Evolutionary conservation across 176 grass and related monocot genomes (phyloP).

Genomic region (Oryza officinalis): DNA sequence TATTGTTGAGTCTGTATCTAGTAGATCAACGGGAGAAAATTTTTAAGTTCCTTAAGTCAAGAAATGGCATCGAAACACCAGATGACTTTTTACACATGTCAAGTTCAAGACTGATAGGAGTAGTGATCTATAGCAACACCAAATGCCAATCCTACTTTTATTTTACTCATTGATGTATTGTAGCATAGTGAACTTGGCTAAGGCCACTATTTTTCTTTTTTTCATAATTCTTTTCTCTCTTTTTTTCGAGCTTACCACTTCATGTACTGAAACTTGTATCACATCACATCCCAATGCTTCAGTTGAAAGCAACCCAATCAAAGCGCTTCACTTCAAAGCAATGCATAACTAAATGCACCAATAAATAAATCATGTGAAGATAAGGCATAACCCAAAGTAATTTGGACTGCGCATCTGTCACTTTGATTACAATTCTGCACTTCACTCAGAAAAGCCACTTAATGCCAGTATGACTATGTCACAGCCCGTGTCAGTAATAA

Average conservation of each 20-base stretch:
- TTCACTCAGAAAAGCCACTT: background rate
- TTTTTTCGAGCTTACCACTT: background rate
- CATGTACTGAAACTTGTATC: background rate
- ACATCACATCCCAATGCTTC: conserved; percentile 8
- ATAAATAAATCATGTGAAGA: background rate
- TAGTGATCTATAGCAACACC: background rate
- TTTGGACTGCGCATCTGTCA: background rate
- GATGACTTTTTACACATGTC: background rate
- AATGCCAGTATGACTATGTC: background rate
- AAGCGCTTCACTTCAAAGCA: conserved; percentile 13
- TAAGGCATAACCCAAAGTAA: background rate
- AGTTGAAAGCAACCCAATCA: conserved; percentile 12
- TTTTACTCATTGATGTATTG: background rate
- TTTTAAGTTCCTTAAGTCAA: background rate
- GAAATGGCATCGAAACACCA: background rate
- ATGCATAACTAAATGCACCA: background rate
- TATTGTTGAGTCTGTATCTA: background rate
- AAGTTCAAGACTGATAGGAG: conserved; percentile 1
- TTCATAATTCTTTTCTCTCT: background rate
- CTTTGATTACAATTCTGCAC: background rate
- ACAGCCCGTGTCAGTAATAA: background rate
- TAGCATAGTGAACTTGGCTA: background rate
- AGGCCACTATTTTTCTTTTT: background rate
- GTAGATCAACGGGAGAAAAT: background rate
- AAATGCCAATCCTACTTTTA: background rate